These are phyloP conservation scores for Solanum hybrid DNA, from an alignment of 305 asterid genomes.

Conservation along the genomic window DNA sequence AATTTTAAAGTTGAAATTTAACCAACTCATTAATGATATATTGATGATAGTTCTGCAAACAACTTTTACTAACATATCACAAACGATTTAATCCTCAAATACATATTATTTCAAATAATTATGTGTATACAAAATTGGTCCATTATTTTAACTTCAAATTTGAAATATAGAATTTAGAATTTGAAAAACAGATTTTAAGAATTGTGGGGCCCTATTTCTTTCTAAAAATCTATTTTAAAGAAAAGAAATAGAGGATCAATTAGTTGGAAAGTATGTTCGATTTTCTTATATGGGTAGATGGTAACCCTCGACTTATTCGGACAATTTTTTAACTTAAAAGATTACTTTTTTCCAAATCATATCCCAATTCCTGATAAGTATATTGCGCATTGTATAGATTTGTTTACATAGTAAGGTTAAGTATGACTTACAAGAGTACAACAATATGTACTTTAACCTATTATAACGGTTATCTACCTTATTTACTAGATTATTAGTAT, in stretches of 20 bases:
- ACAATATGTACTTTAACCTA: not conserved
- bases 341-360: not conserved
- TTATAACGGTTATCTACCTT: not conserved
- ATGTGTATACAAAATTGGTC: not conserved
- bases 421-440: not conserved
- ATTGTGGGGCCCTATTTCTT: not conserved
- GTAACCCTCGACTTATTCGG: not conserved
- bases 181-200: not conserved
- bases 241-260: not conserved
- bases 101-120: not conserved
- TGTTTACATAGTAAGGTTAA: not conserved
- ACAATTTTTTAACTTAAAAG: too few species aligned
- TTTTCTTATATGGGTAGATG: not conserved
- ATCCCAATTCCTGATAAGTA: not conserved
- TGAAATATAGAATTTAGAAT: not conserved
- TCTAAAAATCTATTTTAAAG: not conserved
- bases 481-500: not conserved
- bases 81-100: not conserved
- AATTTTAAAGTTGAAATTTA: not conserved
- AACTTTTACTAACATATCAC: not conserved
- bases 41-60: not conserved
- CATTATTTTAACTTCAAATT: not conserved
- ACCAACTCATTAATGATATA: not conserved
- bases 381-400: too few species aligned
- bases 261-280: accelerated